Evolutionary conservation across 495 filamentous ascomycete species (phyloP), one percentile per base, ranked within the genome.

Genomic region (Lophium mytilinum): DNA sequence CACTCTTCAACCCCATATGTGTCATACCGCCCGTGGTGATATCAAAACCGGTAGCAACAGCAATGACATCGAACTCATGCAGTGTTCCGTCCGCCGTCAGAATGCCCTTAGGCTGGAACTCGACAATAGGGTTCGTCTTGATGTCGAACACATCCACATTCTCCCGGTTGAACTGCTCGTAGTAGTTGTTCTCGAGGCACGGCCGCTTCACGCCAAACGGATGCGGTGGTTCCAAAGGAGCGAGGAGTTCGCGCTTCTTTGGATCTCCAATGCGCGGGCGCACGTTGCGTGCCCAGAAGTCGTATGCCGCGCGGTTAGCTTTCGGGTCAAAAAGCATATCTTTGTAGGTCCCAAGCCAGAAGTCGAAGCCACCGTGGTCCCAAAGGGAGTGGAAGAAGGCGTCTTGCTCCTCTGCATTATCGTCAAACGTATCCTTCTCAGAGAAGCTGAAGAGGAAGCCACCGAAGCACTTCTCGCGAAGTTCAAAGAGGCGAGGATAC

Each of bases 231-330:
- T 80, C 65, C 11, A 71, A 42, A 0, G 81, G 82, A 0, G 79
- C 80, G n/a, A 86, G 68, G 10, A 81, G 51, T 18, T 83, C 78
- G n/a, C 71, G 61, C 30, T 71, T 72, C 11, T 52, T 55, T 0
- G 78, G 72, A 56, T 83, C 78, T 0, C 69, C 53, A 48, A 86
- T 75, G 4, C 81, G 71, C 1, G 69, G 63, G 0, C 78, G 74
- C 1, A 69, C 68, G 63, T 80, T 80, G 53, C 75, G 72, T 21
- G 67, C 67, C 81, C 81, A 85, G 69, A 83, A 84, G 34, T 80
- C 66, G 60, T 82, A 82, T 14, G 70, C 71, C 21, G 71, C 68
- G 4, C 64, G 9, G 57, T 83, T 83, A 7, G 78, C 74, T 15
- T 74, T 68, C 19, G 60, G 19, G 48, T 72, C 63, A n/a, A 73